Conservation (phyloP, 257 asterid species). For the Solanum tarijense region DNA sequence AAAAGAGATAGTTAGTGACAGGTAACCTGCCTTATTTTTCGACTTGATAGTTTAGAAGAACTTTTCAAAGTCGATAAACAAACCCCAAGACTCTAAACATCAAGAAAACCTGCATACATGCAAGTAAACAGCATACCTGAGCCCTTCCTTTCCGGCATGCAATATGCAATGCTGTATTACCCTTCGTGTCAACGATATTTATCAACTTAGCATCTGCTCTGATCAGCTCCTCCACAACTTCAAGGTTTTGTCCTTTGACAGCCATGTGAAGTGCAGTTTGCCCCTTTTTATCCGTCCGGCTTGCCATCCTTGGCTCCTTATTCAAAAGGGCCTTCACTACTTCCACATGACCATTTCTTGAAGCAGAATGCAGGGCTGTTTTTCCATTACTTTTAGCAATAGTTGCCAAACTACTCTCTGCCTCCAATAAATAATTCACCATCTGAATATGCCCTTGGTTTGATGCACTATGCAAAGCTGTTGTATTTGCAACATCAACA, state of each 20-base stretch:
- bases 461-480: constrained; percentile 40
- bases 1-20: not conserved
- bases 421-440: constrained; percentile 28
- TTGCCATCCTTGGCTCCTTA: constrained; percentile 16
- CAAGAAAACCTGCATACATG: not conserved
- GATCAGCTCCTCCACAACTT: constrained; percentile 29
- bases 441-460: constrained; percentile 32
- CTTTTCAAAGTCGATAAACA: not conserved
- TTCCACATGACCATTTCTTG: constrained; percentile 39
- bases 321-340: constrained; percentile 30
- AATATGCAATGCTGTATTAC: constrained; percentile 33
- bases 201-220: constrained; percentile 15
- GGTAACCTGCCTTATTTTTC: not conserved
- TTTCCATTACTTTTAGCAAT: constrained; percentile 39
- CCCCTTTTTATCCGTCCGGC: constrained; percentile 35
- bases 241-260: constrained; percentile 37
- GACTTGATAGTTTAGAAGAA: not conserved
- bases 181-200: constrained; percentile 31
- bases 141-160: constrained; percentile 36
- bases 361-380: constrained; percentile 40
- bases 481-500: constrained; percentile 31
- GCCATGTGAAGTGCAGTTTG: constrained; percentile 51
- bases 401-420: constrained; percentile 23
- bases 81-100: not conserved
- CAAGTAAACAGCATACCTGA: constrained; percentile 15